A percentile compares a stretch with the other conserved stretches of the same genome.
Evolutionary conservation across 768 basidiomycete species (phyloP).

Genomic region (Lepiota venenata): DNA sequence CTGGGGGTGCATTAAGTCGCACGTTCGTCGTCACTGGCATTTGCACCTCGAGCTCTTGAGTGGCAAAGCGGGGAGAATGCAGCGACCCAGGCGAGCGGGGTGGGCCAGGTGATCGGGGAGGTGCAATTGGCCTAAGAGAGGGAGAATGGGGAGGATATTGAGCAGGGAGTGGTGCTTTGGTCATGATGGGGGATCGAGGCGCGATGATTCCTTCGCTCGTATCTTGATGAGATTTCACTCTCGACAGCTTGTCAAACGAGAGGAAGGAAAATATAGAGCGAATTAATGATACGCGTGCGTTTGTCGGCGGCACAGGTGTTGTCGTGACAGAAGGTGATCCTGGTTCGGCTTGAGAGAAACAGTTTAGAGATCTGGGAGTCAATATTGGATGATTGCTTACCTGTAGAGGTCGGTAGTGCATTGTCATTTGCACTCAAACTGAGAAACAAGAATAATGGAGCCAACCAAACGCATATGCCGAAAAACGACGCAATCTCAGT

Average conservation of each 20-base stretch:
- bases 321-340: constrained; percentile 35
- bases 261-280: constrained; percentile 59
- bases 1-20: constrained; percentile 33
- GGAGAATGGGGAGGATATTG: constrained; percentile 24
- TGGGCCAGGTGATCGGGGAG: constrained; percentile 36
- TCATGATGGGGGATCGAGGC: constrained; percentile 46
- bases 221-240: constrained; percentile 42
- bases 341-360: constrained; percentile 27
- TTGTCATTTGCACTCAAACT: constrained; percentile 97
- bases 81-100: constrained; percentile 21
- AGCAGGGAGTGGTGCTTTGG: constrained; percentile 28
- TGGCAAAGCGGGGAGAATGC: constrained; percentile 32
- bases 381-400: constrained; percentile 26
- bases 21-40: constrained; percentile 27
- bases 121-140: constrained; percentile 27
- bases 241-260: constrained; percentile 35
- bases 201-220: constrained; percentile 70
- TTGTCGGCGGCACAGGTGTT: constrained; percentile 16
- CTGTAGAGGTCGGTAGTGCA: constrained; percentile 74
- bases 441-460: constrained; percentile 92
- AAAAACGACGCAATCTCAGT: constrained; percentile 83
- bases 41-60: constrained; percentile 32
- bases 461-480: constrained; percentile 81
- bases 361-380: neutral
- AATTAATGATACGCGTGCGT: constrained; percentile 57